phyloP scores from a whole-genome alignment of 2,329 filamentous ascomycete genomes.

The Pestalotiopsis fici region DNA sequence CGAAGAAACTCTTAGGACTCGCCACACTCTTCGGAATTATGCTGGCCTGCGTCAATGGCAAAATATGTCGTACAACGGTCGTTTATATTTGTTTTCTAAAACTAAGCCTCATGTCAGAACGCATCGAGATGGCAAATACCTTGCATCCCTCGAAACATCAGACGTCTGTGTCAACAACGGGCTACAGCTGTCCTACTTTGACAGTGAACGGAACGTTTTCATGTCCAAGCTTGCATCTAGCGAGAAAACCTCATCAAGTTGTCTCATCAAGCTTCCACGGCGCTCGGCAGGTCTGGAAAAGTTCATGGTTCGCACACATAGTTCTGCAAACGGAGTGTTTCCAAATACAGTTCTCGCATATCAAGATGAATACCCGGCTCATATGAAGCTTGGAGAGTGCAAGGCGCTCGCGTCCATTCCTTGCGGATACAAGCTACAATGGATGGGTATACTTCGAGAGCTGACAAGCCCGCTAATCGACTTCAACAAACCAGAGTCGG shows the following conservation, averaged over 20 bases:
- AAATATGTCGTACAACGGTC: not conserved
- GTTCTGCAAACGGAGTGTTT: not conserved
- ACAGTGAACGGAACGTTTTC: not conserved
- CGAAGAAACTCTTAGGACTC: not conserved
- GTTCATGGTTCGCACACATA: not conserved
- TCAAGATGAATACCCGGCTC: conserved; percentile 1
- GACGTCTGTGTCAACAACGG: not conserved
- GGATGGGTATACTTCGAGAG: not conserved
- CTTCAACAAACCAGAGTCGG: not conserved
- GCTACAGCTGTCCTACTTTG: not conserved
- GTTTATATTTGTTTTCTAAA: not conserved
- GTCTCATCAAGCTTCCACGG: not conserved
- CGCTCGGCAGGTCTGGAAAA: not conserved
- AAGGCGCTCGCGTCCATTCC: conserved; percentile 1
- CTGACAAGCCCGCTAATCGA: not conserved
- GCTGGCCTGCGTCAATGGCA: not conserved
- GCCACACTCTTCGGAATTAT: not conserved
- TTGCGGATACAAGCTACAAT: not conserved
- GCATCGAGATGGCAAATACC: not conserved
- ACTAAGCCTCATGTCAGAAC: not conserved
- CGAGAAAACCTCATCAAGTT: not conserved
- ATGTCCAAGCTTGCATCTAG: not conserved
- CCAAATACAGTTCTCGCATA: not conserved
- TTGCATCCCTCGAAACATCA: not conserved
- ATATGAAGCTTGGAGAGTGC: conserved; percentile 1